phyloP scores from a whole-genome alignment of 345 rosid species.

The Citrus sp. region DNA sequence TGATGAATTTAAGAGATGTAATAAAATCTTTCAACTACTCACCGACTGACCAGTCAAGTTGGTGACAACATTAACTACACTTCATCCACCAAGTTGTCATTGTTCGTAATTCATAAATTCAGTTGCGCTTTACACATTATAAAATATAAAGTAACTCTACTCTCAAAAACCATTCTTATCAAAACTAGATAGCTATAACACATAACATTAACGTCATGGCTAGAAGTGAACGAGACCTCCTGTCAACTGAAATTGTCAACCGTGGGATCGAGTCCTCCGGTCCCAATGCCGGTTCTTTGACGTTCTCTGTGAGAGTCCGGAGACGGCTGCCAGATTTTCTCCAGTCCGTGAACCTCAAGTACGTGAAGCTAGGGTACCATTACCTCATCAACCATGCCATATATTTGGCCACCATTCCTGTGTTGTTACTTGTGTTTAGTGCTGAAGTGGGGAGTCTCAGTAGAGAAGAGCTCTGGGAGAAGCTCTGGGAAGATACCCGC shows the following conservation, averaged over 20 bases:
- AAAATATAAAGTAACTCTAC: not conserved
- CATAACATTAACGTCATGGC: conserved; percentile 22
- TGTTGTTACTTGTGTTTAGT: conserved; percentile 70
- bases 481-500: conserved; percentile 68
- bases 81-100: conserved; percentile 33
- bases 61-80: conserved; percentile 61
- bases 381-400: conserved; percentile 92
- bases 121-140: too few relatives aligned
- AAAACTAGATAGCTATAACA: too few relatives aligned
- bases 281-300: conserved; percentile 79
- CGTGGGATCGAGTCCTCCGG: conserved; percentile 88
- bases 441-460: conserved; percentile 88
- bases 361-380: conserved; percentile 91
- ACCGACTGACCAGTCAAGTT: conserved; percentile 18
- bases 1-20: conserved; percentile 43
- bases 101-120: conserved; percentile 4
- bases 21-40: conserved; percentile 50
- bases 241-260: conserved; percentile 92
- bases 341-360: conserved; percentile 91
- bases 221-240: conserved; percentile 64
- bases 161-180: not conserved
- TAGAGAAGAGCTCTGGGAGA: conserved; percentile 80
- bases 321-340: conserved; percentile 90
- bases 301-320: conserved; percentile 91
- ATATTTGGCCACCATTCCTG: conserved; percentile 86